phyloP scores from a whole-genome alignment of 225 moss, liverwort and hornwort genomes.

The Pseudoscleropodium purum region DNA sequence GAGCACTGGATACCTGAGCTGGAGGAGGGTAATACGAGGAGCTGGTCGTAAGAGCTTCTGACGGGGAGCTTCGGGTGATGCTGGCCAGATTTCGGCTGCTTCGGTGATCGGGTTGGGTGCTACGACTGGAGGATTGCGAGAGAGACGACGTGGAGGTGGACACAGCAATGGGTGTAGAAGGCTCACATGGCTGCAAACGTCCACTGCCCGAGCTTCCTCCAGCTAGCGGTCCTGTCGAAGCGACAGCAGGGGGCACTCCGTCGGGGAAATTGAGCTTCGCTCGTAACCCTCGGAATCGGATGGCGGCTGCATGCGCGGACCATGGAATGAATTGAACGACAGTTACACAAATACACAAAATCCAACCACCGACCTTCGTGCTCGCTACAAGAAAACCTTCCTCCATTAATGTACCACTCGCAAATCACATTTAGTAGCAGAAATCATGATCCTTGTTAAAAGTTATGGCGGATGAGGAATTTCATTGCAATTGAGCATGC shows the following conservation, averaged over 20 bases:
- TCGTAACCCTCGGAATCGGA: conserved; percentile 32
- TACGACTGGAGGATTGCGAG: neutral
- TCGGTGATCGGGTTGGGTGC: neutral
- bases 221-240: neutral
- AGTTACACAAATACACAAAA: neutral
- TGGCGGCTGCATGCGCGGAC: conserved; percentile 14
- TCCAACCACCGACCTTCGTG: neutral
- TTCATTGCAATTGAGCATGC: neutral
- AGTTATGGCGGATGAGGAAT: neutral
- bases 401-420: neutral
- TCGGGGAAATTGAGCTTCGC: conserved; percentile 10
- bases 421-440: neutral
- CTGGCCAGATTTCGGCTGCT: neutral
- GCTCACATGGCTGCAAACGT: neutral
- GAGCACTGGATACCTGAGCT: neutral
- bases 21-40: neutral
- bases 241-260: neutral
- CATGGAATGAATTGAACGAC: neutral
- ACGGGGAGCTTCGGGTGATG: neutral
- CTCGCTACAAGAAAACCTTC: neutral
- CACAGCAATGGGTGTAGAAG: neutral
- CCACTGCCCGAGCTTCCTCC: neutral
- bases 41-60: neutral
- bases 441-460: neutral
- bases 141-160: neutral